A percentile compares a stretch with the other conserved stretches of the same genome.
Evolutionary conservation across 352 stramenopile species (phyloP).

Genomic region (Phytophthora brassicae): DNA sequence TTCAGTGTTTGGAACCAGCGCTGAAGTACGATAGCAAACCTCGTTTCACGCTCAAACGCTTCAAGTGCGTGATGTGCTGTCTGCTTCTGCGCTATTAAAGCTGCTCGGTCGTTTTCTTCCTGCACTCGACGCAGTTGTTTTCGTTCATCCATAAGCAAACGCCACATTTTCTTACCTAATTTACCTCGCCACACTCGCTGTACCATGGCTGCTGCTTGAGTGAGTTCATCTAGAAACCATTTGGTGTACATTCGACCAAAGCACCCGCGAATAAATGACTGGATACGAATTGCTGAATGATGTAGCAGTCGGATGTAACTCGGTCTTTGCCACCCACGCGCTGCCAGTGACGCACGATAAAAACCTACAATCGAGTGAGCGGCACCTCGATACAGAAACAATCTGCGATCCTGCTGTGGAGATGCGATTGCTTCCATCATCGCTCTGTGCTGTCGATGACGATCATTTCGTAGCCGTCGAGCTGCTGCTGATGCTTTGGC

Average conservation of each 20-base stretch:
- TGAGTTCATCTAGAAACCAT: conserved; percentile 35
- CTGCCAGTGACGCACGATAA: conserved; percentile 49
- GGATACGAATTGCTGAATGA: conserved; percentile 50
- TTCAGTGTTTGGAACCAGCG: conserved; percentile 63
- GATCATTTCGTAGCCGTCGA: conserved; percentile 39
- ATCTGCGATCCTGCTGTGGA: conserved; percentile 20
- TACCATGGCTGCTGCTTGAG: conserved; percentile 34
- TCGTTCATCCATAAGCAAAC: conserved; percentile 43
- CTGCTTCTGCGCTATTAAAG: conserved; percentile 57
- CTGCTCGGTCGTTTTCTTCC: conserved; percentile 62
- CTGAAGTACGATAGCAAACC: conserved; percentile 52
- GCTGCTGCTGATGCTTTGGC: conserved; percentile 55
- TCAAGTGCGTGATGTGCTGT: conserved; percentile 61
- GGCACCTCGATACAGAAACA: conserved; percentile 65
- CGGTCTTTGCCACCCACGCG: conserved; percentile 63
- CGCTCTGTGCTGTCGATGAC: conserved; percentile 34
- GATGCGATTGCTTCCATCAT: conserved; percentile 29
- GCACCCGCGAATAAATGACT: conserved; percentile 58
- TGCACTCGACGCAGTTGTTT: conserved; percentile 45
- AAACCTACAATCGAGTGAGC: conserved; percentile 42
- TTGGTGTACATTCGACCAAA: conserved; percentile 39
- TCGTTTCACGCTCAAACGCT: conserved; percentile 41
- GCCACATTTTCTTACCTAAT: conserved; percentile 58
- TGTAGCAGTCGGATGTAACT: conserved; percentile 48
- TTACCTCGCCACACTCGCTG: conserved; percentile 71